phyloP scores from a whole-genome alignment of 495 filamentous ascomycete genomes.

The Penicillium cinerascens region DNA sequence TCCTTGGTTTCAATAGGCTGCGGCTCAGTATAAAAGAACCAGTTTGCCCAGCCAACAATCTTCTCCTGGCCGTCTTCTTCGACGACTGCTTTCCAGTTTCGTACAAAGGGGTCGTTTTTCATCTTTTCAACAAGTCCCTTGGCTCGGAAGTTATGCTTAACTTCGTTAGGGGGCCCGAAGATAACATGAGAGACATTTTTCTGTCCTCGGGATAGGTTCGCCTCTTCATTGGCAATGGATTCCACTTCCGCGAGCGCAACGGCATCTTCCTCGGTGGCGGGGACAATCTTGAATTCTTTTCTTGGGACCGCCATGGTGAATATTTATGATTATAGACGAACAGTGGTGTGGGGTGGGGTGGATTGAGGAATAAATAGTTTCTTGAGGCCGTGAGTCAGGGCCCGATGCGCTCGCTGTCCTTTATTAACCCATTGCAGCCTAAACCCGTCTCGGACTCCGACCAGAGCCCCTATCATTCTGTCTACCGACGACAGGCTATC shows the following conservation, averaged over 20 bases:
- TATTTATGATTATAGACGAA: background rate
- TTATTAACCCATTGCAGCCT: background rate
- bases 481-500: background rate
- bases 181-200: conserved; percentile 2
- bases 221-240: background rate
- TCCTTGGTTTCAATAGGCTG: conserved; percentile 5
- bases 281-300: conserved; percentile 3
- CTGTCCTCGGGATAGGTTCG: background rate
- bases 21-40: conserved; percentile 8
- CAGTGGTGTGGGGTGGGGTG: background rate
- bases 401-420: background rate
- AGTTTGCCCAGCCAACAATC: conserved; percentile 4
- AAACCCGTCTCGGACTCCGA: background rate
- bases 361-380: background rate
- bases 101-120: background rate
- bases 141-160: background rate
- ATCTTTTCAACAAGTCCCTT: conserved; percentile 3
- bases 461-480: background rate
- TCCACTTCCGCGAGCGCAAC: conserved; percentile 6
- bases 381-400: background rate
- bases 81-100: conserved; percentile 8
- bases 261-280: conserved; percentile 10
- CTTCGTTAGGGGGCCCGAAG: conserved; percentile 3
- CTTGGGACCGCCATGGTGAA: background rate
- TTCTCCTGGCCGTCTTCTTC: conserved; percentile 6